Conservation (phyloP, 2,329 filamentous ascomycete species). For the Biscogniauxia sp. region DNA sequence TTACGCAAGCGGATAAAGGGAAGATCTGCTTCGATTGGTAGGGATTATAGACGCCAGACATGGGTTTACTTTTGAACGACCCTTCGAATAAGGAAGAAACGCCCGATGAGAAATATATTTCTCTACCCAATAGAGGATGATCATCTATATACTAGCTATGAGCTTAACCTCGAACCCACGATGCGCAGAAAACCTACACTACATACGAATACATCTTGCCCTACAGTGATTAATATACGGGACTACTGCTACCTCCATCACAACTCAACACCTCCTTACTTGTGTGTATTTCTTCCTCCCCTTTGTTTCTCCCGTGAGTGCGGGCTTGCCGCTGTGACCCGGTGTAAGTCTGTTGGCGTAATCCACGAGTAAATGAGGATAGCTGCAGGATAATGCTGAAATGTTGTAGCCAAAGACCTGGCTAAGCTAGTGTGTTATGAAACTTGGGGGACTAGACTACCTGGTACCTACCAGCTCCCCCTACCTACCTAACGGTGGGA, state of each 20-base stretch:
- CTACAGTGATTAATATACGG: no score
- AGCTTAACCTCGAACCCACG: neutral
- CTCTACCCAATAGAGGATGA: neutral
- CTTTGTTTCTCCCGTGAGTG: neutral
- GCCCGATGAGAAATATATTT: neutral
- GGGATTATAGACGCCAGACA: neutral
- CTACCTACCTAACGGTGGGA: neutral
- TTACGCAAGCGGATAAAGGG: neutral
- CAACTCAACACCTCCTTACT: no score
- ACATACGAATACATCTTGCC: neutral
- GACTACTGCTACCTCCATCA: no score
- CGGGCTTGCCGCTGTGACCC: neutral
- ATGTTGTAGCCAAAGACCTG: neutral
- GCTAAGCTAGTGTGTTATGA: neutral
- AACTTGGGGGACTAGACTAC: neutral
- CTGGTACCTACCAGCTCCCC: no score
- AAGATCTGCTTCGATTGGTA: neutral
- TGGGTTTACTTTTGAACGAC: neutral
- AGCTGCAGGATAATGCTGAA: neutral
- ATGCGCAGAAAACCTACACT: neutral
- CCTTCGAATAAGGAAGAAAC: neutral
- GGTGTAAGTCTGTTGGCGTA: neutral
- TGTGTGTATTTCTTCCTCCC: no score
- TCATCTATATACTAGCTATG: neutral
- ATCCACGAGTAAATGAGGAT: neutral